Percentiles rank a stretch among this genome's conserved stretches.
Conservation (phyloP, 164 flowering plant genomes). For the Dillenia turbinata region DNA sequence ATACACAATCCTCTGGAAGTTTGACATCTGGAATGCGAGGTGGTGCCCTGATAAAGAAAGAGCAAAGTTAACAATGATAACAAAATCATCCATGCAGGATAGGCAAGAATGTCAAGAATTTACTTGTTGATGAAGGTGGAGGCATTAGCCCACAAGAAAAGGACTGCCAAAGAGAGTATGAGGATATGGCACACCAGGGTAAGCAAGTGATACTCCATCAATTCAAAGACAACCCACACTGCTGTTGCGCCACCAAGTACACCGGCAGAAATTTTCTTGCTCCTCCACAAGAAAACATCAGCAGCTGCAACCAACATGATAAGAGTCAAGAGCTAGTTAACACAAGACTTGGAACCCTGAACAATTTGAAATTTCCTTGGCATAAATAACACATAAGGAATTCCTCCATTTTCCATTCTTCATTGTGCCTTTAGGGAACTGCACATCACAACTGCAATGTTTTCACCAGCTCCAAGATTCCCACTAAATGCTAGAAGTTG, state of each 20-base stretch:
- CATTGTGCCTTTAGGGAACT: too few relatives aligned
- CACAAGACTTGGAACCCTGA: too few relatives aligned
- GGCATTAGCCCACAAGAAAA: constrained; percentile 86
- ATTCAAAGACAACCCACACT: constrained; percentile 75
- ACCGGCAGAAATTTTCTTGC: constrained; percentile 75
- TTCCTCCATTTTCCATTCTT: too few relatives aligned
- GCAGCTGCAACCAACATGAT: constrained; percentile 50
- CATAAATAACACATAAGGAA: too few relatives aligned
- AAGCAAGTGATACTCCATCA: constrained; percentile 78
- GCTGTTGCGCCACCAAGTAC: constrained; percentile 77
- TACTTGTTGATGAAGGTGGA: constrained; percentile 74
- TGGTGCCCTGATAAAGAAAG: constrained; percentile 41
- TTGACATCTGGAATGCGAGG: constrained; percentile 61
- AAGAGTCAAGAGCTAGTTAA: too few relatives aligned
- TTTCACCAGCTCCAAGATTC: too few relatives aligned
- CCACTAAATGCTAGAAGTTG: too few relatives aligned
- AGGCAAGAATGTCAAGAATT: neutral
- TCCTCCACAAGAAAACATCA: constrained; percentile 88
- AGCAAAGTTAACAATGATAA: too few relatives aligned
- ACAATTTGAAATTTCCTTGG: too few relatives aligned
- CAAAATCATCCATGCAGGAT: too few relatives aligned
- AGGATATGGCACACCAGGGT: constrained; percentile 63
- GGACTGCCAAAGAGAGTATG: constrained; percentile 56
- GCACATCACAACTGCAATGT: too few relatives aligned
- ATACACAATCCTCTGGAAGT: constrained; percentile 47